These are phyloP conservation scores for Atractiella rhizophila DNA, from an alignment of 768 basidiomycete species.

Conservation along the genomic window DNA sequence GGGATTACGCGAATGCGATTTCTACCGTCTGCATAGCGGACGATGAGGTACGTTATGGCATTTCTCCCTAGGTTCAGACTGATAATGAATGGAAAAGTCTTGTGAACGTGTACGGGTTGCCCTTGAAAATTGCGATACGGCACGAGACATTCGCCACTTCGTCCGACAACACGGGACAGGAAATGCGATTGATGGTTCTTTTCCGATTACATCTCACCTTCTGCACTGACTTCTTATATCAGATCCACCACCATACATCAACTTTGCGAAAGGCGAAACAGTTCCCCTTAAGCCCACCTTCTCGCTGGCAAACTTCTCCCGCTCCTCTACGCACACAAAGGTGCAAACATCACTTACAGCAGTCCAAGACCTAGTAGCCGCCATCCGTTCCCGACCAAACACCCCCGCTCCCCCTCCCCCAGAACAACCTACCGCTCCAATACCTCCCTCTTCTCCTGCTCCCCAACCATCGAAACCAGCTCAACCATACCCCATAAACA, in stretches of 20 bases:
- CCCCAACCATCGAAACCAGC: too few species aligned
- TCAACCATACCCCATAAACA: too few species aligned
- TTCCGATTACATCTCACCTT: background rate
- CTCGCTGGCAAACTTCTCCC: constrained; percentile 12
- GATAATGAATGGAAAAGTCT: constrained; percentile 31
- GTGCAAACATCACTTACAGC: too few species aligned
- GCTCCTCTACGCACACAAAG: constrained; percentile 10
- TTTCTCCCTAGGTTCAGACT: background rate
- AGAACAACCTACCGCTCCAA: too few species aligned
- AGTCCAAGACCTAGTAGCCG: too few species aligned
- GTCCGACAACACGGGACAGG: constrained; percentile 75
- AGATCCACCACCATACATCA: constrained; percentile 64
- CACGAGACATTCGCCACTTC: constrained; percentile 67
- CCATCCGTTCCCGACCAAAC: too few species aligned
- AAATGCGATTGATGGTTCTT: constrained; percentile 40
- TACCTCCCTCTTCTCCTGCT: too few species aligned
- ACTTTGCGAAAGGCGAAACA: constrained; percentile 30
- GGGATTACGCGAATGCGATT: constrained; percentile 89
- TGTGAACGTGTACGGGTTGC: constrained; percentile 69
- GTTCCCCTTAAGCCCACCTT: constrained; percentile 18
- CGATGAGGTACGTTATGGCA: constrained; percentile 43
- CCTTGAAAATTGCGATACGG: constrained; percentile 68
- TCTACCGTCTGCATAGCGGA: constrained; percentile 85
- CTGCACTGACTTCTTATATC: background rate
- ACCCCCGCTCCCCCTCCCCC: too few species aligned